Evolutionary conservation across 768 basidiomycete species (phyloP).

Genomic region (Trametes punicea): DNA sequence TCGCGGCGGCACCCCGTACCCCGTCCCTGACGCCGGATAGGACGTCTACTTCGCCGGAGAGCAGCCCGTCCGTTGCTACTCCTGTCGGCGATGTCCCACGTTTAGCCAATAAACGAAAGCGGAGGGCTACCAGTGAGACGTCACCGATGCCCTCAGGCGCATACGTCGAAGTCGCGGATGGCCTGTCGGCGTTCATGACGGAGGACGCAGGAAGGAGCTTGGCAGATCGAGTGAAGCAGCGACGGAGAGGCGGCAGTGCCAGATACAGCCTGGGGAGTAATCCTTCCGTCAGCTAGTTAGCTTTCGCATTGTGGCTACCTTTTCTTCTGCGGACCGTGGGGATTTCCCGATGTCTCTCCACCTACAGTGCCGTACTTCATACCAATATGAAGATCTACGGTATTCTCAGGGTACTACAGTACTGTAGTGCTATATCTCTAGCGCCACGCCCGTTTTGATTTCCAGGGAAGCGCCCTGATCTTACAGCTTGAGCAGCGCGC

Average conservation of each 20-base stretch:
- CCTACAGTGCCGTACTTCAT: too few relatives aligned
- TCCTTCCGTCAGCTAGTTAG: not conserved
- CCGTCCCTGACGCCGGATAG: slow-evolving; percentile 8
- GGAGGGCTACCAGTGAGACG: not conserved
- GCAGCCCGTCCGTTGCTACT: not conserved
- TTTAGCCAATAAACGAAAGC: slow-evolving; percentile 3
- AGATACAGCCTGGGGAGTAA: too few relatives aligned
- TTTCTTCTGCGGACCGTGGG: too few relatives aligned
- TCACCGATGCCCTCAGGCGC: not conserved
- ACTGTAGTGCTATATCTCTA: too few relatives aligned
- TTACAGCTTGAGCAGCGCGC: not conserved
- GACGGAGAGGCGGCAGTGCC: slow-evolving; percentile 18
- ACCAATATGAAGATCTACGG: not conserved
- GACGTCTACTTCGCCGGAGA: not conserved
- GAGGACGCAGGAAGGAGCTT: slow-evolving; percentile 11
- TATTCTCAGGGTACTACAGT: not conserved
- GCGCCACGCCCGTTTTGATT: too few relatives aligned
- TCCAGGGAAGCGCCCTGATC: slow-evolving; percentile 4
- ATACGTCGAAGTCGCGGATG: not conserved
- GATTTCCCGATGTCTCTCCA: too few relatives aligned
- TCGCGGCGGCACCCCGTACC: slow-evolving; percentile 19
- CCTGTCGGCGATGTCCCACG: not conserved
- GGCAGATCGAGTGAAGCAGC: slow-evolving; percentile 27
- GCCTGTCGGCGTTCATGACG: not conserved
- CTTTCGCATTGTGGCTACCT: too few relatives aligned